Conservation (phyloP, 768 basidiomycete genomes). For the Tulasnella sp. region DNA sequence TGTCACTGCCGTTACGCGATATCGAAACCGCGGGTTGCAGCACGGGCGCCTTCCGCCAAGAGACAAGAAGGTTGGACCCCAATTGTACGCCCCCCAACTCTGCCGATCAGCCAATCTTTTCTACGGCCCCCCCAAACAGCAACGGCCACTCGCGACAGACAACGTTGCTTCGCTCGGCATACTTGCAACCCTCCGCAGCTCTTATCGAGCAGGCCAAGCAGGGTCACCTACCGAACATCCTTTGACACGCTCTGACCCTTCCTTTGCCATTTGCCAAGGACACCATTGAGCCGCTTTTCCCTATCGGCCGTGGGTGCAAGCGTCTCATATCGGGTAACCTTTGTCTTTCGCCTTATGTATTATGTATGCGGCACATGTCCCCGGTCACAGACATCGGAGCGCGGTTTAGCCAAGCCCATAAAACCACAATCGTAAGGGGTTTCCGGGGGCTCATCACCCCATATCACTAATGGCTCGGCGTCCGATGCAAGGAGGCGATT, state of each 20-base stretch:
- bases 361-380: neutral
- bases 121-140: neutral
- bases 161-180: neutral
- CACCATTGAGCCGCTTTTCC: neutral
- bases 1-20: neutral
- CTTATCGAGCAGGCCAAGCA: constrained; percentile 12
- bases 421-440: neutral
- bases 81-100: neutral
- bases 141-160: neutral
- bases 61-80: neutral
- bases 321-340: neutral
- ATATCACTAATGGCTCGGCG: neutral
- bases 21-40: neutral
- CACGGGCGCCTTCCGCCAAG: constrained; percentile 12
- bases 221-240: neutral
- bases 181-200: neutral
- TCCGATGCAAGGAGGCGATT: neutral
- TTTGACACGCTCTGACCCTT: neutral
- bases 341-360: neutral
- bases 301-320: constrained; percentile 1
- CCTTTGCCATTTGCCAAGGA: neutral
- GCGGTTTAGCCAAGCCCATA: neutral
- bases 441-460: neutral
- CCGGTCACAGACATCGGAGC: neutral
- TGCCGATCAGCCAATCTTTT: constrained; percentile 12